Base-by-base conservation (phyloP, 441 rosid genomes). In the Jatropha multifida region DNA sequence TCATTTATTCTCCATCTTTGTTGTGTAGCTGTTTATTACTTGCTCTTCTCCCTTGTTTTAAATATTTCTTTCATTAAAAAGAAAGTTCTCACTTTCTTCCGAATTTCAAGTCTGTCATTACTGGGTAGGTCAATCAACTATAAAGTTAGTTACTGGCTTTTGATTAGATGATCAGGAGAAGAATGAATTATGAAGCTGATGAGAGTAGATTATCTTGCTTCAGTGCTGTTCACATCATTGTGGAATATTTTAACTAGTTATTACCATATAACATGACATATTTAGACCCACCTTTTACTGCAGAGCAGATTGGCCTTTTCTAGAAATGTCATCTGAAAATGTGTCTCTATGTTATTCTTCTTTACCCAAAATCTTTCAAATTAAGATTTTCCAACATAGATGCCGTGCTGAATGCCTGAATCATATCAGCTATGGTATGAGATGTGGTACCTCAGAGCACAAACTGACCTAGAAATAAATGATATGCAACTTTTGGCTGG, bases 71-170 rank as follows among this genome's bases (percentile, higher is more conserved):
- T 32, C 32, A 32, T 1, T 32, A 32, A 32, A 32, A 32, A 32
- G 2, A 32, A 32, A 2, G 14, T 14, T 10, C 58, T 46, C 60
- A 46, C 48, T 59, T 46, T 26, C 61, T 42, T 74, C 26, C 56
- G 55, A 49, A 38, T 48, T 13, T 58, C 40, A 51, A 60, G 61
- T 23, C 52, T 44, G 40, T 65, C 26, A 55, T 4, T 77, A 62
- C 27, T 48, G 37, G 5, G 59, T 41, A 46, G 79, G 23, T 18
- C 23, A 37, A 5, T 69, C 48, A 27, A 37, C 52, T 72, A 49
- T 42, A 56, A 38, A 48, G 54, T 70, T 65, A 41, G 20, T 58
- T 49, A 67, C 54, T 74, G 69, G 9, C 58, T 32, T 55, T 72
- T 72, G 46, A 41, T 68, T 68, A 26, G 74, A 6, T 32, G 44